Evolutionary conservation across 805 yeast genomes (phyloP), one percentile per base, ranked within the genome.

Genomic region (Metschnikowia lochheadii): DNA sequence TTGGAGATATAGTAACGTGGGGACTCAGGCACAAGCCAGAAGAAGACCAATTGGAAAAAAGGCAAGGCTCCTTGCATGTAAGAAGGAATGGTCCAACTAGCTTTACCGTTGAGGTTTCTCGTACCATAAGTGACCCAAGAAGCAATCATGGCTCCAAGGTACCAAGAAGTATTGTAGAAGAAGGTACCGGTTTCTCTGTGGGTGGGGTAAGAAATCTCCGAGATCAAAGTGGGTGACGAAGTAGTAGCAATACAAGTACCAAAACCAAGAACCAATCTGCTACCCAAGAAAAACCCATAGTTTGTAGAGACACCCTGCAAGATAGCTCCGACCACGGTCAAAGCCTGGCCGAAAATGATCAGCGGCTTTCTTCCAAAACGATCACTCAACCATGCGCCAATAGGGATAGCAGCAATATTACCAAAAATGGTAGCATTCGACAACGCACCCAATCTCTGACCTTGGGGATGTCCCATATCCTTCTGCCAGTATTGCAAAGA

Each of bases 1-100:
- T 69, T 70, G 23, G 71, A 63, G 46, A 77, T 59, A 44, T 69
- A 67, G 57, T 51, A 78, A 59, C 82, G 66, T 53, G 82, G 82
- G 14, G 77, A 72, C 59, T 78, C 82, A 20, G 83, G 83, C 48
- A 76, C 68, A 6, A 44, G 26, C 41, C 56, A 41, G 31, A 61
- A 44, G 43, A 52, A 26, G 10, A 43, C 31, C 20, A 69, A 20
- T 58, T 78, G 82, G 21, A 75, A 15, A 2, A 72, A 21, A 2
- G 85, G 82, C 54, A 76, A 65, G 15, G 69, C 59, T 39, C 76
- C 79, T 63, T 81, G 85, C 39, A 81, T 52, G 46, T 70, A 70
- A 11, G 81, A 70, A 37, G 85, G 85, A 49, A 80, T 66, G 65
- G 81, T 77, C 84, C 84, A 81, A 26, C 75, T 66, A 70, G 56